Percentiles rank a stretch among this genome's conserved stretches.
These are phyloP conservation scores for Mangifera indica DNA, from an alignment of 345 rosid genomes.

Conservation along the genomic window DNA sequence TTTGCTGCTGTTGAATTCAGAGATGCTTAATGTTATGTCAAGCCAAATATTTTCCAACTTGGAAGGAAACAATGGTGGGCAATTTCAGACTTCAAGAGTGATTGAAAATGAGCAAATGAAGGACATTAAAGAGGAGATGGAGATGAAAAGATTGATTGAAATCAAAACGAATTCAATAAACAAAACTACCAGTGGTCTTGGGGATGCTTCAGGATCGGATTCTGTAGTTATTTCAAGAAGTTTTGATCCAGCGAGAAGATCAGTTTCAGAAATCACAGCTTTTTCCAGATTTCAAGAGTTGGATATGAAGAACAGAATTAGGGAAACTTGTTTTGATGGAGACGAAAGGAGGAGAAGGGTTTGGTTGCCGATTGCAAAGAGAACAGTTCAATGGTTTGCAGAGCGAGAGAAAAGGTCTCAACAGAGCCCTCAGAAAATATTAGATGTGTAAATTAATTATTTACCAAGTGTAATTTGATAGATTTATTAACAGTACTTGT, in stretches of 20 bases:
- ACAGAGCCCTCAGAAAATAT: slow-evolving; percentile 26
- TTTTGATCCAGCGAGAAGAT: slow-evolving; percentile 43
- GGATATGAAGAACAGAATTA: slow-evolving; percentile 24
- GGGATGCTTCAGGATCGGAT: slow-evolving; percentile 28
- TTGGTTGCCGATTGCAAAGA: slow-evolving; percentile 80
- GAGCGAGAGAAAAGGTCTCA: slow-evolving; percentile 50
- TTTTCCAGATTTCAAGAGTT: slow-evolving; percentile 50
- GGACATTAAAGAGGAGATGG: slow-evolving; percentile 64
- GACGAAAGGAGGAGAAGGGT: slow-evolving; percentile 49
- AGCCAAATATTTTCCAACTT: slow-evolving; percentile 48
- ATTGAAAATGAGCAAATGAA: slow-evolving; percentile 30
- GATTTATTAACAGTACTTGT: neutral
- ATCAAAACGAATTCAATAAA: slow-evolving; percentile 36
- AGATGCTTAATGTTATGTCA: slow-evolving; percentile 58
- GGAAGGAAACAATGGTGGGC: neutral
- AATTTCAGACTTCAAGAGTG: slow-evolving; percentile 6
- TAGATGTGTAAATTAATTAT: slow-evolving; percentile 33
- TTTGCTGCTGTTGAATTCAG: slow-evolving; percentile 65
- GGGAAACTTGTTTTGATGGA: slow-evolving; percentile 26
- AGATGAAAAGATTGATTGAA: slow-evolving; percentile 57
- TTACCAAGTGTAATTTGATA: slow-evolving; percentile 4
- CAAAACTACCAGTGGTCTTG: slow-evolving; percentile 11
- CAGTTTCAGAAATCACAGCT: slow-evolving; percentile 72
- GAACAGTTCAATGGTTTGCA: slow-evolving; percentile 75
- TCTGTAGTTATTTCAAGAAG: slow-evolving; percentile 28